Base-by-base conservation (phyloP, 768 basidiomycete genomes). In the Agrocybe chaxingu region DNA sequence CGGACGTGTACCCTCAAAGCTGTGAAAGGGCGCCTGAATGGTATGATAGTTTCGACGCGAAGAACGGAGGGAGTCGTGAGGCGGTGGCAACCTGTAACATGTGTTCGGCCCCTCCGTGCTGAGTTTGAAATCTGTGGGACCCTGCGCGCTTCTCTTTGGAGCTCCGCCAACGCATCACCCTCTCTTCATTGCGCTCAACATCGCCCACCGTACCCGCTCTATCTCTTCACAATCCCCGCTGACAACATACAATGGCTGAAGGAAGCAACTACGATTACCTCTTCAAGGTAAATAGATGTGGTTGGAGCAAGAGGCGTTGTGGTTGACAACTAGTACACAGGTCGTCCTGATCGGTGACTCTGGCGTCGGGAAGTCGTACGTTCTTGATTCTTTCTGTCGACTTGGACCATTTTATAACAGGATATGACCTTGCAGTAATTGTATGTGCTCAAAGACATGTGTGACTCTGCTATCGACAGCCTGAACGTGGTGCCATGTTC, bases 271-370 rank as follows among this genome's bases (percentile, higher is more conserved):
- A 97, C 75, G 96, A 98, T 69, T 98, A 89, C 78, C 86, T 99
- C 60, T 98, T 98, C 87, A 98, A 99, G 83, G 96, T 95, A 45
- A 31, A 43, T 43, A n/a, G 47, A 38, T 38, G 39, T 12, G 30
- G 29, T 10, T 9, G 33, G 11, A 18, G 13, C 18, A 31, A 8
- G 16, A 35, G 3, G 24, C n/a, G 24, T 34, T 24, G 32, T 4
- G 42, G 47, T 37, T 55, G 35, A 63, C 44, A 37, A 55, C 16
- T 48, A 32, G 49, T 32, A 46, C 47, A 36, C 54, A 98, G 96
- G 92, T 98, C 62, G 96, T 99, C 61, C 83, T 99, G 58, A 98
- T 98, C 75, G 96, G 96, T 66, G 96, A 99, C 72, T 97, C 94
- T 56, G 96, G 96, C 55, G 96, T 99, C 66, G 96, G 96, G 69